Percentiles rank a stretch among this genome's conserved stretches.
Evolutionary conservation across 768 basidiomycete genomes (phyloP).

Genomic region (Gymnopilus junonius): DNA sequence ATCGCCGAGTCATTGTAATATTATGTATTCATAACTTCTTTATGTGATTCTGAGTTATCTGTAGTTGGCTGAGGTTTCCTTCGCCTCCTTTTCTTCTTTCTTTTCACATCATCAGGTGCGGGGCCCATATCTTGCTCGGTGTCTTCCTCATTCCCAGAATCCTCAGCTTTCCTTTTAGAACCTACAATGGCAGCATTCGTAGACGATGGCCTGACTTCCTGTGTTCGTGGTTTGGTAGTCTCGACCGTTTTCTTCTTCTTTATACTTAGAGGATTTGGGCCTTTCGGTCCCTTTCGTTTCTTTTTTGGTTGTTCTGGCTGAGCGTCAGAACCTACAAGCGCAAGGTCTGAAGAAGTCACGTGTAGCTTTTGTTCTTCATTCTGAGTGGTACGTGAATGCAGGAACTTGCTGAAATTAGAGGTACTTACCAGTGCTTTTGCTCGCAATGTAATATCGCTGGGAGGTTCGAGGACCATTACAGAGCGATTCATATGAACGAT

Average conservation of each 20-base stretch:
- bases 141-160: conserved; percentile 14
- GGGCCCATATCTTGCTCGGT: background rate
- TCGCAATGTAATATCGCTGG: conserved; percentile 74
- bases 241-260: conserved; percentile 73
- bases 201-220: conserved; percentile 37
- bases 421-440: conserved; percentile 64
- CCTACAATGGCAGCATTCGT: conserved; percentile 18
- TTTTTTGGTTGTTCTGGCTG: conserved; percentile 51
- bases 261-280: conserved; percentile 89
- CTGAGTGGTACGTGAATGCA: conserved; percentile 36
- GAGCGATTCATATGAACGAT: conserved; percentile 91
- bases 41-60: background rate
- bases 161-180: conserved; percentile 33
- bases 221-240: conserved; percentile 41
- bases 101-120: conserved; percentile 6
- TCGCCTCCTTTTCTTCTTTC: conserved; percentile 27
- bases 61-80: conserved; percentile 14
- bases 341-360: conserved; percentile 52
- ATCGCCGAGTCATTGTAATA: background rate
- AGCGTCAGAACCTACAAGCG: conserved; percentile 39
- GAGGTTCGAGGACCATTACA: conserved; percentile 92
- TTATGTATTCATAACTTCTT: background rate
- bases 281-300: conserved; percentile 72
- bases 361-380: conserved; percentile 66
- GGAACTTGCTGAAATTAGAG: background rate